Base-by-base conservation (phyloP, 371 early-diverging fungal species). In the Batkoa obscura region DNA sequence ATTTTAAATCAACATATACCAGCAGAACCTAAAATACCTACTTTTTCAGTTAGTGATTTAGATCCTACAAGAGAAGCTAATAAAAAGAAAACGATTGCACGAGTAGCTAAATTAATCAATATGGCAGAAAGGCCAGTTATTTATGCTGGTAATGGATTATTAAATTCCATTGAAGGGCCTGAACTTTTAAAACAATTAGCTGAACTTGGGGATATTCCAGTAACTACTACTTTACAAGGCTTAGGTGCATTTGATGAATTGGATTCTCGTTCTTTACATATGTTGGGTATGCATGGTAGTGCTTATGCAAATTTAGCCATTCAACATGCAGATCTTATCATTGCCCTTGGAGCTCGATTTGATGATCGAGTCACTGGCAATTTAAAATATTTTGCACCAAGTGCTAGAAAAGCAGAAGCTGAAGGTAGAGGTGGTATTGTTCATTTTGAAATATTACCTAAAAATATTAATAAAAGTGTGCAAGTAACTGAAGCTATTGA, bases 231-330 rank as follows among this genome's bases (percentile, higher is more conserved):
- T 12, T 72, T 94, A 41, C 82, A 87, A 59, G 94, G 90, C 35
- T 72, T 94, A 35, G 97, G 94, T 53, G 83, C 85, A 3, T 93
- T 83, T 64, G 93, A 93, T 63, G 97, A 96, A 69, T 61, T 72
- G 57, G 84, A 90, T 65, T 84, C 86, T 17, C 83, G 80, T 58
- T 81, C 85, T 33, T 73, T 96, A 56, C 92, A 93, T 67, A 96
- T 96, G 97, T 76, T 96, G 34, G 97, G 97, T 60, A 96, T 96
- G 97, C 97, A 96, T 70, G 97, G 97, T 32, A 76, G 84, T 50
- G 91, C 84, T 34, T 96, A 92, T 67, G 97, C 97, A 58, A 96
- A 96, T 66, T 67, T 96, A 62, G 88, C 94, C 32, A 93, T 96
- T 82, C 94, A 96, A 68, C 74, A 80, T 58, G 92, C 97, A 37